phyloP scores from a whole-genome alignment of 768 basidiomycete genomes.

The Tylopilus sp. region DNA sequence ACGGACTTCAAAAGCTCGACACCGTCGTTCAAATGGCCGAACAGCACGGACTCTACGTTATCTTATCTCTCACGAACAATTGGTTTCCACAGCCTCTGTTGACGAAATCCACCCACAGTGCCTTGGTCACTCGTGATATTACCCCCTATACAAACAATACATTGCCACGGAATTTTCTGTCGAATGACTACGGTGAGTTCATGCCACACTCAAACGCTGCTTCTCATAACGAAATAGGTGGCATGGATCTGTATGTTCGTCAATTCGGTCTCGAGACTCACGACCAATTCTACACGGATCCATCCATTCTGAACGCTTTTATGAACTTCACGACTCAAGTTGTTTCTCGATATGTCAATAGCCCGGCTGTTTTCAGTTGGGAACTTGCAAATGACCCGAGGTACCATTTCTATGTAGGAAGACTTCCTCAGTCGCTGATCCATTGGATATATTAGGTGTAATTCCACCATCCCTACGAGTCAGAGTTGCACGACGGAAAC shows the following conservation, averaged over 20 bases:
- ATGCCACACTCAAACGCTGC: neutral
- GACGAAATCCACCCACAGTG: neutral
- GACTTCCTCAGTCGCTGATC: neutral
- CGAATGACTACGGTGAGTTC: slow-evolving; percentile 56
- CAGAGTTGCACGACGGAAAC: slow-evolving; percentile 45
- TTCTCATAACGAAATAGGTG: slow-evolving; percentile 38
- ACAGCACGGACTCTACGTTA: slow-evolving; percentile 49
- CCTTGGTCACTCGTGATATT: slow-evolving; percentile 24
- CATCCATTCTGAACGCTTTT: slow-evolving; percentile 47
- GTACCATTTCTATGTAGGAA: slow-evolving; percentile 26
- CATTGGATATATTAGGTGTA: slow-evolving; percentile 41
- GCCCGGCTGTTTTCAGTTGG: slow-evolving; percentile 51
- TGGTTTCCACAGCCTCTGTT: slow-evolving; percentile 46
- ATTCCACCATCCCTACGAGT: slow-evolving; percentile 47
- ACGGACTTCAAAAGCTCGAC: slow-evolving; percentile 63
- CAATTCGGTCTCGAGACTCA: slow-evolving; percentile 41
- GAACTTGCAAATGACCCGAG: slow-evolving; percentile 68
- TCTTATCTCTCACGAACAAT: slow-evolving; percentile 59
- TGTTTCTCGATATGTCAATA: slow-evolving; percentile 53
- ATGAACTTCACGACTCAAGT: slow-evolving; percentile 55
- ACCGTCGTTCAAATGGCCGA: slow-evolving; percentile 52
- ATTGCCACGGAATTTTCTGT: slow-evolving; percentile 50
- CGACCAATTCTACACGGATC: slow-evolving; percentile 57
- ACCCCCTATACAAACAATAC: slow-evolving; percentile 35
- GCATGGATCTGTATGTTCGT: slow-evolving; percentile 65